Conservation (phyloP, 176 grass and related monocot species). For the Sorghum bicolor region DNA sequence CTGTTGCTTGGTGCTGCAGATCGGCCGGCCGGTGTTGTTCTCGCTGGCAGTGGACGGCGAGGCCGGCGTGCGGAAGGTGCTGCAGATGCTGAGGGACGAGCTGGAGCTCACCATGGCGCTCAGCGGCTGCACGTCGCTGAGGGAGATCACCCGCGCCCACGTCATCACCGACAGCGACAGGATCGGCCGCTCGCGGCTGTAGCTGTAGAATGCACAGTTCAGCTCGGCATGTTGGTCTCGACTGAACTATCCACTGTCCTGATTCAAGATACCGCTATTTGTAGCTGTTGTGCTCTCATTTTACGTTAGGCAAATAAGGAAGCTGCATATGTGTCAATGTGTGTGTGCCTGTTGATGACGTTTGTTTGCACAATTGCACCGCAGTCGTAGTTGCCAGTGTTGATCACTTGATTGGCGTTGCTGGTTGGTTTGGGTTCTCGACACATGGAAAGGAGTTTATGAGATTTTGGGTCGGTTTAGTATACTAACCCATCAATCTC, state of each 20-base stretch:
- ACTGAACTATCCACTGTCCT: not conserved
- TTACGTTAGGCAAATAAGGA: constrained; percentile 6
- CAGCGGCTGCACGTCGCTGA: constrained; percentile 62
- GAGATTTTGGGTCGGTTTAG: too few relatives aligned
- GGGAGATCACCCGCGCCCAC: constrained; percentile 54
- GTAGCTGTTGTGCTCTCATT: not conserved
- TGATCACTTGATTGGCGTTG: too few relatives aligned
- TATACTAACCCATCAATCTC: too few relatives aligned
- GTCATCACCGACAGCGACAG: constrained; percentile 44
- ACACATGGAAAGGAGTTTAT: too few relatives aligned
- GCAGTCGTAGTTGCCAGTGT: too few relatives aligned
- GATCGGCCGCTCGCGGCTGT: constrained; percentile 36
- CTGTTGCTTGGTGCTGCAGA: constrained; percentile 24
- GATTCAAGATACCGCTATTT: not conserved
- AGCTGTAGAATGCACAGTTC: constrained; percentile 29
- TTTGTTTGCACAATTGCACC: too few relatives aligned
- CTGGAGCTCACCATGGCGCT: constrained; percentile 85
- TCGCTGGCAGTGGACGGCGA: constrained; percentile 67
- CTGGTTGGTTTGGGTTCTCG: too few relatives aligned
- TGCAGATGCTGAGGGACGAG: constrained; percentile 74
- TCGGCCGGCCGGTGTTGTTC: constrained; percentile 69
- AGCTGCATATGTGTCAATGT: not conserved
- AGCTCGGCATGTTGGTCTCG: too few relatives aligned
- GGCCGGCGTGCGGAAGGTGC: constrained; percentile 65
- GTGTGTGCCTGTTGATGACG: too few relatives aligned